A percentile compares a stretch with the other conserved stretches of the same genome.
Conservation (phyloP, 2,329 filamentous ascomycete genomes). For the Knufia petricola region DNA sequence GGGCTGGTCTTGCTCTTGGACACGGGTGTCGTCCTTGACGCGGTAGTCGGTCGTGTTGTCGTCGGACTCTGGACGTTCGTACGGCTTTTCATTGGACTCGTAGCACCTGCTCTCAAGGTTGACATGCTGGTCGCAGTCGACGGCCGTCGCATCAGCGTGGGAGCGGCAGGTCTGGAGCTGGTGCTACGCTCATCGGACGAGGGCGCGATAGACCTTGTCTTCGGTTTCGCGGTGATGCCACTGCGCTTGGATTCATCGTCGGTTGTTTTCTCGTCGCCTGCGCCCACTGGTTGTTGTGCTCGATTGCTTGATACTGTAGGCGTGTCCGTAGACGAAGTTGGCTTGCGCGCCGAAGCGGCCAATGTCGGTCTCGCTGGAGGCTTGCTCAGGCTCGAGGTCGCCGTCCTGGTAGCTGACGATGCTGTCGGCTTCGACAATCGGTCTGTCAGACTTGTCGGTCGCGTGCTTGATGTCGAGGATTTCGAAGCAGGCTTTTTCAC, state of each 20-base stretch:
- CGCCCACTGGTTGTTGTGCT: constrained; percentile 34
- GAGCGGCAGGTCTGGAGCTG: constrained; percentile 12
- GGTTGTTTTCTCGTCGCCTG: constrained; percentile 25
- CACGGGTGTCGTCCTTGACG: constrained; percentile 22
- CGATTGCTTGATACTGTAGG: constrained; percentile 29
- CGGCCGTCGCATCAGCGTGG: constrained; percentile 11
- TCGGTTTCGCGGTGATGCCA: constrained; percentile 34
- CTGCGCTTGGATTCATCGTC: constrained; percentile 34
- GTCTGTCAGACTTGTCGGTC: constrained; percentile 24
- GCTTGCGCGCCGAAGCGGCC: constrained; percentile 26
- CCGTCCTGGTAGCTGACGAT: constrained; percentile 24
- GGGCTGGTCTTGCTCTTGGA: constrained; percentile 24
- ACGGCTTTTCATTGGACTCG: constrained; percentile 17
- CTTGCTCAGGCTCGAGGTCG: constrained; percentile 31
- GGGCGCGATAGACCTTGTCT: constrained; percentile 36
- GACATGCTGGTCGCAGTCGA: constrained; percentile 4
- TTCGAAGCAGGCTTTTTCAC: constrained; percentile 3
- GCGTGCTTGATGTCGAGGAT: background rate
- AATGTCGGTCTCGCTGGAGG: constrained; percentile 35
- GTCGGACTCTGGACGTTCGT: constrained; percentile 30
- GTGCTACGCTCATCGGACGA: constrained; percentile 24
- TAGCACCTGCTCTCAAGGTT: constrained; percentile 3
- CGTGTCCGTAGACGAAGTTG: constrained; percentile 25
- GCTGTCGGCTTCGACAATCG: constrained; percentile 26
- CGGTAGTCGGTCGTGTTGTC: constrained; percentile 27